Evolutionary conservation across 164 flowering plant genomes (phyloP).

Genomic region (Paratinospora sagittata): DNA sequence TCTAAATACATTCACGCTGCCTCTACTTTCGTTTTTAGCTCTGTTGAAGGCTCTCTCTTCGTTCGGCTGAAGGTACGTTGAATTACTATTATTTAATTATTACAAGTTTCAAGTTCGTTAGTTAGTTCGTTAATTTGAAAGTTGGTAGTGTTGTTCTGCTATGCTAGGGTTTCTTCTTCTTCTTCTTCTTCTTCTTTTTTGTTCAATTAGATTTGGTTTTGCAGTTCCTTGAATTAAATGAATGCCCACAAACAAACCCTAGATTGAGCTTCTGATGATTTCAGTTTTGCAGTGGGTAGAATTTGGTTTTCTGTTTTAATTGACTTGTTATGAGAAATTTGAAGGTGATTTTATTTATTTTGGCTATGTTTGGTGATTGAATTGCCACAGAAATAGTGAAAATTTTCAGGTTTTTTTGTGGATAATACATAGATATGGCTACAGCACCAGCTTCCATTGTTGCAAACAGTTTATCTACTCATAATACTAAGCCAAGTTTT

Average conservation of each 20-base stretch:
- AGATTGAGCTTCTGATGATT: neutral
- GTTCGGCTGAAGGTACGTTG: neutral
- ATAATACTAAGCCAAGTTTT: conserved; percentile 23
- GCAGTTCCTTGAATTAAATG: neutral
- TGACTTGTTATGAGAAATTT: too few relatives aligned
- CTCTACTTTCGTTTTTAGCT: neutral
- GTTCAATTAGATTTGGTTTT: neutral
- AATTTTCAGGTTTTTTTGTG: neutral
- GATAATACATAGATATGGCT: conserved; percentile 43
- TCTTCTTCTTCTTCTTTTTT: neutral
- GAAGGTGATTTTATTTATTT: neutral
- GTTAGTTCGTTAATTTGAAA: neutral
- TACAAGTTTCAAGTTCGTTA: neutral
- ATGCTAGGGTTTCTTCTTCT: neutral
- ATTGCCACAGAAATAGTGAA: neutral
- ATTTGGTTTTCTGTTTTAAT: too few relatives aligned
- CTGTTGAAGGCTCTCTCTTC: neutral
- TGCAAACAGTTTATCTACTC: conserved; percentile 51
- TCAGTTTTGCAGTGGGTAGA: neutral
- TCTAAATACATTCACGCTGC: neutral
- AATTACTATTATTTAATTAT: neutral
- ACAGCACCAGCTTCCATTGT: conserved; percentile 67
- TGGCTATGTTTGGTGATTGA: neutral
- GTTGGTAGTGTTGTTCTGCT: neutral
- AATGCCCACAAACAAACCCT: neutral